A percentile compares a stretch with the other conserved stretches of the same genome.
Conservation (phyloP, 139 green algal species). For the Chlamydomonas asymmetrica region DNA sequence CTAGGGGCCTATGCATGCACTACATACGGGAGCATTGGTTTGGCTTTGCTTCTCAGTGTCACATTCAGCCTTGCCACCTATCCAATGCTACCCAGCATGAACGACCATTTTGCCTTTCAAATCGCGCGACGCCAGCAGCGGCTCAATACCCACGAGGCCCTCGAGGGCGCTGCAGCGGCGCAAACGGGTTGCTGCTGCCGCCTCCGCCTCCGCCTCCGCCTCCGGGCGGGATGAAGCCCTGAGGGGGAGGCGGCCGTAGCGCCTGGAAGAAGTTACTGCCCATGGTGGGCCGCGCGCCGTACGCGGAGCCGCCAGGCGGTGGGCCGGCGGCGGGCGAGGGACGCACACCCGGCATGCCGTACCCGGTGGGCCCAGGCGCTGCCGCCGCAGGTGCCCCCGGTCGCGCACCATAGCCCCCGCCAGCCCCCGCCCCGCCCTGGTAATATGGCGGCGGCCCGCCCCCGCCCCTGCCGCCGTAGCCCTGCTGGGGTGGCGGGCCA, state of each 20-base stretch:
- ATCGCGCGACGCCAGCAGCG: no score
- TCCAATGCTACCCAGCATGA: no score
- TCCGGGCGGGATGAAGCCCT: no score
- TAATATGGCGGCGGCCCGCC: not conserved
- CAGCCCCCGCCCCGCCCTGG: not conserved
- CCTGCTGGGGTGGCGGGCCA: not conserved
- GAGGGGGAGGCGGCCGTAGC: no score
- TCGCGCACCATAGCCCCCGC: not conserved
- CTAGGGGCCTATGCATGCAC: no score
- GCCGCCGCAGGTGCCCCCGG: not conserved
- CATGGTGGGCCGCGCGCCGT: not conserved
- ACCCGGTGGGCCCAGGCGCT: not conserved
- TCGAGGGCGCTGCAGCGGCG: slow-evolving; percentile 19
- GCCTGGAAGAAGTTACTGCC: no score
- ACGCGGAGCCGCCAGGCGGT: not conserved
- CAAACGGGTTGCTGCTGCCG: slow-evolving; percentile 26
- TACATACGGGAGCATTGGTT: no score
- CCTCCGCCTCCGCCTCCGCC: no score
- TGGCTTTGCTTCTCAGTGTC: no score
- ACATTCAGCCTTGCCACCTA: no score
- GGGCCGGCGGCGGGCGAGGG: not conserved
- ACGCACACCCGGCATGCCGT: no score
- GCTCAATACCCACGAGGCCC: slow-evolving; percentile 10
- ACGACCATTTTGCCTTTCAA: no score
- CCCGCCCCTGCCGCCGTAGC: not conserved